Evolutionary conservation across 257 asterid species (phyloP), one percentile per base, ranked within the genome.

Genomic region (Solanum pinnatisectum): DNA sequence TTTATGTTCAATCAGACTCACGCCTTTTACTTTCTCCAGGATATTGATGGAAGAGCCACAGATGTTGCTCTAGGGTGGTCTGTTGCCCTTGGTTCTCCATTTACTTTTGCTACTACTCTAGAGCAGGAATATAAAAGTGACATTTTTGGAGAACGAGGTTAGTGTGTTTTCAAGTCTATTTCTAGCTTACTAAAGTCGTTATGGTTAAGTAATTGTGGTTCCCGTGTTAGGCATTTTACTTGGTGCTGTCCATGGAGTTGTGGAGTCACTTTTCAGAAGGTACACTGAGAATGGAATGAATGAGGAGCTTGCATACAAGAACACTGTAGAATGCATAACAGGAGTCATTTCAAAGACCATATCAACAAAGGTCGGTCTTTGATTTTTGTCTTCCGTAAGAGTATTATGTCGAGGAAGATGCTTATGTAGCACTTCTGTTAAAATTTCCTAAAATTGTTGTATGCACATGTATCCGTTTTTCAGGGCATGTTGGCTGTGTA

Each of bases 11-110:
- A 46, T 78, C 84, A 40, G 67, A 2, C 67, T 82, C 11, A 49
- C 85, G 32, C 20, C 42, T 49, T 59, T 5, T 74, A 4, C 76
- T 44, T 8, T 73, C 56, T 56, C 23, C 84, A 96, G 98, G 99
- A 96, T 90, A 93, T 95, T 88, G 98, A 96, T 95, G 99, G 98
- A 70, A 93, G 98, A 90, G 99, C 99, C 79, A 96, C 99, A 22
- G 97, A 96, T 88, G 96, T 95, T 89, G 99, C 99, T 77, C 96
- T 96, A 89, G 99, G 98, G 84, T 96, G 98, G 99, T 96, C 98
- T 8, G 93, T 96, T 83, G 98, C 98, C 85, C 98, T 96, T 87
- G 99, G 99, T 89, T 95, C 99, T 76, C 99, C 99, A 86, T 95
- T 96, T 90, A 95, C 98, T 74, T 96, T 96, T 86, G 98, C 96